These are phyloP conservation scores for Zoysia pacifica DNA, from an alignment of 176 grass and related monocot species.

Conservation along the genomic window DNA sequence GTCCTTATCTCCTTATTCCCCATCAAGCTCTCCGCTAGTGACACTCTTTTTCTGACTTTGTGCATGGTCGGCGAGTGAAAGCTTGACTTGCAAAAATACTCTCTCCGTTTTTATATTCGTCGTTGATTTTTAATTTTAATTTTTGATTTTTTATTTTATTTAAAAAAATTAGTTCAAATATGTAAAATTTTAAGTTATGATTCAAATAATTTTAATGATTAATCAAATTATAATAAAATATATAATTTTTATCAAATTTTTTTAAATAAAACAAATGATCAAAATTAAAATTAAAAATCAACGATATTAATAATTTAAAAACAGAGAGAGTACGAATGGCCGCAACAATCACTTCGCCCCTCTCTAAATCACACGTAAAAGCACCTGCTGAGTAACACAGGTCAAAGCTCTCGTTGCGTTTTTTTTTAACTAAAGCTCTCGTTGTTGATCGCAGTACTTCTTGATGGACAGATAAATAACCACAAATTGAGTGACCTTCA, in stretches of 20 bases:
- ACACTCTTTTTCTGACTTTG: neutral
- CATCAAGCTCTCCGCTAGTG: neutral
- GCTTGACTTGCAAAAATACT: neutral
- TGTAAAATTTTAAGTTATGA: too few relatives aligned
- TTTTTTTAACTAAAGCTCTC: neutral
- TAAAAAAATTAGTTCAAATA: too few relatives aligned
- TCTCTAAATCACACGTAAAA: conserved; percentile 12
- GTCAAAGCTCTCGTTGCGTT: conserved; percentile 15
- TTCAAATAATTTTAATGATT: too few relatives aligned
- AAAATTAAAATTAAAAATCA: too few relatives aligned
- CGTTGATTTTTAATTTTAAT: too few relatives aligned
- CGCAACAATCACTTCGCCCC: conserved; percentile 10
- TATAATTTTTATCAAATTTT: too few relatives aligned
- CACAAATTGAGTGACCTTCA: neutral
- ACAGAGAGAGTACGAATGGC: conserved; percentile 17
- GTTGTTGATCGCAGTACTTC: neutral
- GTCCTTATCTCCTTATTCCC: neutral
- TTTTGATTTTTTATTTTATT: too few relatives aligned
- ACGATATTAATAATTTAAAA: too few relatives aligned
- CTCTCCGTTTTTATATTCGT: too few relatives aligned
- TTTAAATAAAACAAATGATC: too few relatives aligned
- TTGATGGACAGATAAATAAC: neutral
- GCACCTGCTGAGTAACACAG: neutral
- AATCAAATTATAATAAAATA: too few relatives aligned
- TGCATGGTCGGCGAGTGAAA: neutral